A percentile compares a stretch with the other conserved stretches of the same genome.
phyloP scores from a whole-genome alignment of 129 eudicot species.

The Flaveria robusta region DNA sequence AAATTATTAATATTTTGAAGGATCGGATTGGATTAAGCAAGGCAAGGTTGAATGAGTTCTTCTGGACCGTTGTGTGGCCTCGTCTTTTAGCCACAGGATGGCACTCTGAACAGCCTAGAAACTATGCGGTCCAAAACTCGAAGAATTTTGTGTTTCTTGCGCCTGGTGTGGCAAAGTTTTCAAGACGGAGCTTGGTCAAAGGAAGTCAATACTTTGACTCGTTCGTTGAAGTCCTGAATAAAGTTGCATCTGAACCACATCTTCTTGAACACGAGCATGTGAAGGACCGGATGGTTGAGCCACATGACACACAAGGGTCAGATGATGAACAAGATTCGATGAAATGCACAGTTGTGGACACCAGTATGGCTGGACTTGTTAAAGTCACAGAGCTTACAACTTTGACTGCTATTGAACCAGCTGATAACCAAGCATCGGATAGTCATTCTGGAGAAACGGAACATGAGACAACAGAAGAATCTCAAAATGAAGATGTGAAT shows the following conservation, averaged over 20 bases:
- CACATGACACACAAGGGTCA: slow-evolving; percentile 8
- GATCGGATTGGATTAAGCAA: slow-evolving; percentile 55
- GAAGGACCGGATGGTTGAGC: slow-evolving; percentile 24
- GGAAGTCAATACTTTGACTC: slow-evolving; percentile 64
- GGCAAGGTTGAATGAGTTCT: slow-evolving; percentile 50
- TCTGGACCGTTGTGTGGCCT: slow-evolving; percentile 78
- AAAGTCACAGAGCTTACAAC: slow-evolving; percentile 36
- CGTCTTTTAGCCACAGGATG: slow-evolving; percentile 65
- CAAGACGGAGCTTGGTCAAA: slow-evolving; percentile 48
- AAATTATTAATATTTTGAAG: slow-evolving; percentile 47
- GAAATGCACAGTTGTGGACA: slow-evolving; percentile 47
- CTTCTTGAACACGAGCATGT: slow-evolving; percentile 50
- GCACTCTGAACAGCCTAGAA: slow-evolving; percentile 59
- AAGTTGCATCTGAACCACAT: slow-evolving; percentile 55
- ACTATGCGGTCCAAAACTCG: slow-evolving; percentile 26
- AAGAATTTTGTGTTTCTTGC: slow-evolving; percentile 55
- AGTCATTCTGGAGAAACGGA: slow-evolving; percentile 13
- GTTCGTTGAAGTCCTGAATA: slow-evolving; percentile 48
- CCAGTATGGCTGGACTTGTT: slow-evolving; percentile 35
- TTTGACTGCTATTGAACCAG: slow-evolving; percentile 27
- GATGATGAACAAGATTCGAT: slow-evolving; percentile 20
- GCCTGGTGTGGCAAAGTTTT: slow-evolving; percentile 62
- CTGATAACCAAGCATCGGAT: slow-evolving; percentile 4
- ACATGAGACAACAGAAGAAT: slow-evolving; percentile 7
- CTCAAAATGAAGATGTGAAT: background rate